A percentile compares a stretch with the other conserved stretches of the same genome.
Conservation (phyloP, 2,329 filamentous ascomycete species). For the Curvularia hawaiiensis region DNA sequence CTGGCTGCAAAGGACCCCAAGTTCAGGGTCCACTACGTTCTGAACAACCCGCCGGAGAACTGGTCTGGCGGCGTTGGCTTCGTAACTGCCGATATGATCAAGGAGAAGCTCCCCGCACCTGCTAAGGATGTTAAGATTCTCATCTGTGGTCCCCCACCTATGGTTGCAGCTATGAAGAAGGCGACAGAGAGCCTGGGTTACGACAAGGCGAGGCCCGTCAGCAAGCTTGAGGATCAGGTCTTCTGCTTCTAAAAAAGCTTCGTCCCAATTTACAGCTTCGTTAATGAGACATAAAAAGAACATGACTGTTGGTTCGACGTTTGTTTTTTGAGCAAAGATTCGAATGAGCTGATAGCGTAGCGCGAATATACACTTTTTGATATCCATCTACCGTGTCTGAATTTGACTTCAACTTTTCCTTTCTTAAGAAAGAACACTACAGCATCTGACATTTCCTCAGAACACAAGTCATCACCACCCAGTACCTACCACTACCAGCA, state of each 20-base stretch:
- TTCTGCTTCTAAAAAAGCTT: conserved; percentile 79
- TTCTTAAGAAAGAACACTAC: not conserved
- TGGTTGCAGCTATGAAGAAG: conserved; percentile 98
- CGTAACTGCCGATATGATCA: conserved; percentile 94
- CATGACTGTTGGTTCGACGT: not conserved
- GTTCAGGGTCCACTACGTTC: conserved; percentile 90
- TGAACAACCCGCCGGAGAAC: conserved; percentile 91
- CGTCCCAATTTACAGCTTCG: not conserved
- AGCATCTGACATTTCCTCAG: not conserved
- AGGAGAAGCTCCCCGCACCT: conserved; percentile 80
- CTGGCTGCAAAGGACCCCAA: conserved; percentile 76
- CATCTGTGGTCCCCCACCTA: conserved; percentile 93
- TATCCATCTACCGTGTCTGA: not conserved
- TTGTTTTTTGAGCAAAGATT: not conserved
- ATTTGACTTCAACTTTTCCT: not conserved
- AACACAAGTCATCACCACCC: not conserved
- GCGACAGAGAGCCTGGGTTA: conserved; percentile 85
- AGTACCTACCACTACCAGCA: not conserved
- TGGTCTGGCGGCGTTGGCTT: conserved; percentile 96
- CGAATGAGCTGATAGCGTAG: not conserved
- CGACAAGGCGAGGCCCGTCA: conserved; percentile 90
- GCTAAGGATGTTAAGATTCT: conserved; percentile 90
- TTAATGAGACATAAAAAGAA: not conserved
- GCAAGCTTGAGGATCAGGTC: conserved; percentile 97
- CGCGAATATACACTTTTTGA: not conserved